phyloP scores from a whole-genome alignment of 306 rosid genomes.

The Citrullus amarus region DNA sequence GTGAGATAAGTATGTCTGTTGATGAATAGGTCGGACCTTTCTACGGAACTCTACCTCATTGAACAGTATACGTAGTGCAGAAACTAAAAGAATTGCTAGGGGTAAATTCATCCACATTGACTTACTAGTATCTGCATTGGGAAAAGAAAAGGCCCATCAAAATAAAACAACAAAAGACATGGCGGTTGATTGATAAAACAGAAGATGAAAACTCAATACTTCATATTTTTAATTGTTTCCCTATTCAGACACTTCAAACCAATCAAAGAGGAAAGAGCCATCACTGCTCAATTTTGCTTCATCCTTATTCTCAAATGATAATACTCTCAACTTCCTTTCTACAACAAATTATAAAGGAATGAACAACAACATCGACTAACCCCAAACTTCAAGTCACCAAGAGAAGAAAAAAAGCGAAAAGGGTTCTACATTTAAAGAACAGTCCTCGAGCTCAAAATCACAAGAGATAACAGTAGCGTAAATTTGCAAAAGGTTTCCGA shows the following conservation, averaged over 20 bases:
- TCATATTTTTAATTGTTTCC: neutral
- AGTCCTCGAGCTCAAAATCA: neutral
- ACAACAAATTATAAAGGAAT: neutral
- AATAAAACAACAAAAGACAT: neutral
- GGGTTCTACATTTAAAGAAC: neutral
- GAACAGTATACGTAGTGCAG: slow-evolving; percentile 51
- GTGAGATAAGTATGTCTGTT: slow-evolving; percentile 56
- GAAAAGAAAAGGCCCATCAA: neutral
- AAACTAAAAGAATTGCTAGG: slow-evolving; percentile 55
- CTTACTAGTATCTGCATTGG: slow-evolving; percentile 70
- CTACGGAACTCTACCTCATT: slow-evolving; percentile 61
- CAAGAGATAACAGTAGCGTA: neutral
- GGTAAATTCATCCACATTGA: slow-evolving; percentile 97
- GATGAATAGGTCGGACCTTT: slow-evolving; percentile 47
- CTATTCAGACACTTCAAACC: neutral
- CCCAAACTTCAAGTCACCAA: neutral
- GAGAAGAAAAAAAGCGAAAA: neutral
- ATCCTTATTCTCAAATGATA: neutral
- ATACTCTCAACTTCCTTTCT: neutral
- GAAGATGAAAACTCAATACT: neutral
- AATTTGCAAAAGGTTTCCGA: neutral
- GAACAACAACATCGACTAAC: neutral
- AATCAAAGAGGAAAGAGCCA: neutral
- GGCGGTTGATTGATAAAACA: neutral
- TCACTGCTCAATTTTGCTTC: neutral